phyloP scores from a whole-genome alignment of 2,329 filamentous ascomycete genomes.

The Fusarium coicis region DNA sequence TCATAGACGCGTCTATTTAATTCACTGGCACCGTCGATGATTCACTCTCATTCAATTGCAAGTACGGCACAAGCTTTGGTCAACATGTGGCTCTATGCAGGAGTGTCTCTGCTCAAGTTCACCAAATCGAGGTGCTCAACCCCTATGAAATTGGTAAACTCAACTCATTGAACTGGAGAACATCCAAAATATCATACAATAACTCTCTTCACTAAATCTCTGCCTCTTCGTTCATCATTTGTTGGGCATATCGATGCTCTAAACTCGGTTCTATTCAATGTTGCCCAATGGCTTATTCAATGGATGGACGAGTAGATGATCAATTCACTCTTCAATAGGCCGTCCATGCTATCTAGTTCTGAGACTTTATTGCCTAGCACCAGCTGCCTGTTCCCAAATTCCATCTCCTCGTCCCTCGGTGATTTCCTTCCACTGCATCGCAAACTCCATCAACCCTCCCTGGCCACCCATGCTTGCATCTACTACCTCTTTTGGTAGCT shows the following conservation, averaged over 20 bases:
- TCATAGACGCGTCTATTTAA: background rate
- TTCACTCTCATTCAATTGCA: background rate
- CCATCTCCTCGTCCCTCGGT: slow-evolving; percentile 55
- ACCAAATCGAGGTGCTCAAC: background rate
- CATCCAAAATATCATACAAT: background rate
- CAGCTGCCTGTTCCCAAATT: slow-evolving; percentile 52
- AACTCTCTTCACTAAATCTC: background rate
- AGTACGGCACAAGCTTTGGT: background rate
- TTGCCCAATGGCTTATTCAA: background rate
- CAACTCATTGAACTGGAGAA: background rate
- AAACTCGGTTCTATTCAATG: background rate
- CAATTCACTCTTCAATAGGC: background rate
- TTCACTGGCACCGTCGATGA: background rate
- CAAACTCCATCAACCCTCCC: slow-evolving; percentile 83
- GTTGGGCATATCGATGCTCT: background rate
- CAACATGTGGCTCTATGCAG: background rate
- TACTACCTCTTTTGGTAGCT: slow-evolving; percentile 92
- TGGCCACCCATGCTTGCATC: slow-evolving; percentile 74
- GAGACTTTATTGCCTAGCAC: slow-evolving; percentile 15
- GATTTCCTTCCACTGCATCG: slow-evolving; percentile 76
- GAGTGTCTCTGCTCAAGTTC: background rate
- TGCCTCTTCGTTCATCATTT: background rate
- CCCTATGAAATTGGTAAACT: background rate
- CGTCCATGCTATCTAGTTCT: background rate
- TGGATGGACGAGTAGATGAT: background rate